A percentile compares a stretch with the other conserved stretches of the same genome.
Conservation (phyloP, 192 early-diverging fungal genomes). For the Coemansia sp. region DNA sequence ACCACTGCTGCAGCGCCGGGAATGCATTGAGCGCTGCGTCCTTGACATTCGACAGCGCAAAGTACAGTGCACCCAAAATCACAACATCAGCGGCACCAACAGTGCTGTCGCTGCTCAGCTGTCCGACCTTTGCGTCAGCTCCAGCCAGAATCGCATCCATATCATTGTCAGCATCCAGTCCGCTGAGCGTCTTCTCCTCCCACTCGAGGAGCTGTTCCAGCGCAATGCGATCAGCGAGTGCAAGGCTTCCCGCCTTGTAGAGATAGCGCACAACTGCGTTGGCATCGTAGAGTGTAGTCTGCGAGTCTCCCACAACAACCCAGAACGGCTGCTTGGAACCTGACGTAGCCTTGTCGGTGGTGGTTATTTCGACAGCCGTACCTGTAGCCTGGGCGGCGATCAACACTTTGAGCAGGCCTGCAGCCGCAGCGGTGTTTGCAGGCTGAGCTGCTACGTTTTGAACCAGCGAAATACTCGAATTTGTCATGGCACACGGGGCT, state of each 20-base stretch:
- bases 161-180: slow-evolving; percentile 25
- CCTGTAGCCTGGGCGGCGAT: slow-evolving; percentile 39
- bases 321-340: slow-evolving; percentile 42
- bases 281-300: slow-evolving; percentile 43
- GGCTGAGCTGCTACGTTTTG: slow-evolving; percentile 34
- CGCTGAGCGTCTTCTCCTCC: slow-evolving; percentile 48
- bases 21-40: slow-evolving; percentile 15
- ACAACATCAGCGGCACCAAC: slow-evolving; percentile 33
- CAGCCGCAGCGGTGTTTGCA: slow-evolving; percentile 50
- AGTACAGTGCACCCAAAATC: slow-evolving; percentile 44
- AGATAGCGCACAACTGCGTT: slow-evolving; percentile 53
- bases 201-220: slow-evolving; percentile 49
- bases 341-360: slow-evolving; percentile 9
- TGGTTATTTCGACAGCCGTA: slow-evolving; percentile 20
- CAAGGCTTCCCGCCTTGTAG: slow-evolving; percentile 22
- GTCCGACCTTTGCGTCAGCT: slow-evolving; percentile 11
- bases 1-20: slow-evolving; percentile 39
- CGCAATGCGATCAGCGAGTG: slow-evolving; percentile 26
- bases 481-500: slow-evolving; percentile 1
- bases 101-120: slow-evolving; percentile 13
- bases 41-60: slow-evolving; percentile 30
- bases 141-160: slow-evolving; percentile 23
- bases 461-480: slow-evolving; percentile 21
- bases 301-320: slow-evolving; percentile 16
- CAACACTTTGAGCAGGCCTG: slow-evolving; percentile 50